Evolutionary conservation across 495 filamentous ascomycete genomes (phyloP).

Genomic region (Neurospora sp.): DNA sequence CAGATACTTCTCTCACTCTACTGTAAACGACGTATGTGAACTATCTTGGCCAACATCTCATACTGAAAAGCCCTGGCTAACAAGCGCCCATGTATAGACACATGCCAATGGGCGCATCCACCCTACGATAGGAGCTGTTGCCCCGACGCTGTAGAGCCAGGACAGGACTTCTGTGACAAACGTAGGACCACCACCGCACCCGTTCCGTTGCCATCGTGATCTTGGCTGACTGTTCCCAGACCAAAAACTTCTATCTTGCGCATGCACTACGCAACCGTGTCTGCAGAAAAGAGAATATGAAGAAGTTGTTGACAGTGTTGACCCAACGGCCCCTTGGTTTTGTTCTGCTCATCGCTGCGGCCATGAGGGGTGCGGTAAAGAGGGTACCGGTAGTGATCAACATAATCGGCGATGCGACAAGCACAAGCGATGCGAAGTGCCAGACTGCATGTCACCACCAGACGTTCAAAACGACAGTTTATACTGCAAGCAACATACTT

Average conservation of each 20-base stretch:
- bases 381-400: neutral
- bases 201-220: neutral
- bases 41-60: neutral
- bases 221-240: neutral
- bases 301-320: neutral
- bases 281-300: neutral
- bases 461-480: neutral
- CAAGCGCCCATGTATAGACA: neutral
- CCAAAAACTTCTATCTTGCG: neutral
- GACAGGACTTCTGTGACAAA: neutral
- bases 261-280: neutral
- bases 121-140: neutral
- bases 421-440: neutral
- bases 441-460: neutral
- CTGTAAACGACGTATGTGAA: neutral
- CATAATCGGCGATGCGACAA: neutral
- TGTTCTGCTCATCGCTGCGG: neutral
- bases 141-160: neutral
- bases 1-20: neutral
- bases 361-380: neutral
- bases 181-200: neutral
- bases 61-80: neutral
- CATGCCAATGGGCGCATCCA: neutral
- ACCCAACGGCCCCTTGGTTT: neutral
- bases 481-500: neutral